Evolutionary conservation across 768 basidiomycete genomes (phyloP).

Genomic region (Tulasnella sp.): DNA sequence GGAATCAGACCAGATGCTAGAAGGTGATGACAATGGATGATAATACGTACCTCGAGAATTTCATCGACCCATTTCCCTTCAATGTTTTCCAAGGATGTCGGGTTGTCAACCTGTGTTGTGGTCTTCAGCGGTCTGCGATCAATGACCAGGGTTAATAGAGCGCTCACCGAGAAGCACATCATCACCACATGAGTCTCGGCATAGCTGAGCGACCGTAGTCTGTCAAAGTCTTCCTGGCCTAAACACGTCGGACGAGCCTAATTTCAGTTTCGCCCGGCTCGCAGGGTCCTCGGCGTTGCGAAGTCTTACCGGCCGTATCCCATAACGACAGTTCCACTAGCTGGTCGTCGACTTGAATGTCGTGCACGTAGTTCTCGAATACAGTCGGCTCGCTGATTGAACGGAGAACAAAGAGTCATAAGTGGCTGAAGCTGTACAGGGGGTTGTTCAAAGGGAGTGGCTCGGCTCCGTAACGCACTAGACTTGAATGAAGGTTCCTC

Average conservation of each 20-base stretch:
- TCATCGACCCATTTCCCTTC: constrained; percentile 97
- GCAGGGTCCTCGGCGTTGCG: constrained; percentile 3
- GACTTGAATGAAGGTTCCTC: constrained; percentile 91
- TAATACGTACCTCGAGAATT: constrained; percentile 42
- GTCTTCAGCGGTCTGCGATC: neutral
- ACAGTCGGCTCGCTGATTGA: constrained; percentile 77
- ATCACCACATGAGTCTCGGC: constrained; percentile 95
- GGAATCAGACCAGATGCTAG: neutral
- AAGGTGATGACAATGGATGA: neutral
- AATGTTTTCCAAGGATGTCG: constrained; percentile 93
- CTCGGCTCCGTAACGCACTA: constrained; percentile 55
- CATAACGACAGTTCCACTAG: constrained; percentile 87
- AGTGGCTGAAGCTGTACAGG: neutral
- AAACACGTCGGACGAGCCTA: constrained; percentile 36
- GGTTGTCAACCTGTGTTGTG: constrained; percentile 81
- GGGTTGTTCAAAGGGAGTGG: neutral
- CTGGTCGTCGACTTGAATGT: constrained; percentile 80
- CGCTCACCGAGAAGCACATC: constrained; percentile 87
- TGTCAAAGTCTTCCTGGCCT: constrained; percentile 96
- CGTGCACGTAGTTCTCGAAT: constrained; percentile 96
- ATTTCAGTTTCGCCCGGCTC: constrained; percentile 1
- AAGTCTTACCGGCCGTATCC: constrained; percentile 86
- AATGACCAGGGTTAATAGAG: neutral
- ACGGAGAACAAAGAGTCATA: constrained; percentile 5
- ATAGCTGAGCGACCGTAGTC: constrained; percentile 89